Base-by-base conservation (phyloP, 73 alveolate genomes). In the Urostyla sp. region DNA sequence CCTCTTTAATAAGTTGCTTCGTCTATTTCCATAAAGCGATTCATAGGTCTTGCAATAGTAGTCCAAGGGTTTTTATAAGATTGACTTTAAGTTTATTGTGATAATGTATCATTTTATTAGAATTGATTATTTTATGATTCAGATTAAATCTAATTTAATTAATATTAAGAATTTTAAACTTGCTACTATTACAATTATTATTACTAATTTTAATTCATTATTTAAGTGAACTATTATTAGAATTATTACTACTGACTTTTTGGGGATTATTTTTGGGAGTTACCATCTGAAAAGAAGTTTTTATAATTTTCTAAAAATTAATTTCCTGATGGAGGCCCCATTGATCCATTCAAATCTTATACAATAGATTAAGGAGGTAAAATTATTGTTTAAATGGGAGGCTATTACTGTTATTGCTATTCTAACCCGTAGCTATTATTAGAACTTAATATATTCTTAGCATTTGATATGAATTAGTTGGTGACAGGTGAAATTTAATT, bases 11-110 rank as follows among this genome's bases (percentile, higher is more conserved):
- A 66, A 5, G 27, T 30, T 15, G 21, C 21, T 3, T 59, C 59
- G 43, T 37, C 27, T 24, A 66, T 8, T 24, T 66, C 80, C 66
- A 44, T 66, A 66, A 66, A 66, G n/a, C 66, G 37, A 26, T 66
- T 66, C 80, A 66, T 66, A 16, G 80, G 80, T 45, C 80, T 37
- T 2, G 80, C 66, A 15, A 44, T 32, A 18, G 80, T 66, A 10
- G 80, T 66, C 80, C 80, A 66, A 3, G 80, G 80, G 46, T 66
- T 66, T 66, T 66, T 66, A 43, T 40, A 66, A 4, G 80, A 66
- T 40, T 40, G n/a, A 13, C 30, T 55, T 8, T 5, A 28, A 4
- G 76, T 34, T 40, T 24, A n/a, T 15, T 10, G 51, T 40, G 51
- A 40, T 40, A 40, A 40, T 11, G 10, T 10, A 40, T 11, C 15